Base-by-base conservation (phyloP, 73 alveolate species). In the Effrenium voratum region DNA sequence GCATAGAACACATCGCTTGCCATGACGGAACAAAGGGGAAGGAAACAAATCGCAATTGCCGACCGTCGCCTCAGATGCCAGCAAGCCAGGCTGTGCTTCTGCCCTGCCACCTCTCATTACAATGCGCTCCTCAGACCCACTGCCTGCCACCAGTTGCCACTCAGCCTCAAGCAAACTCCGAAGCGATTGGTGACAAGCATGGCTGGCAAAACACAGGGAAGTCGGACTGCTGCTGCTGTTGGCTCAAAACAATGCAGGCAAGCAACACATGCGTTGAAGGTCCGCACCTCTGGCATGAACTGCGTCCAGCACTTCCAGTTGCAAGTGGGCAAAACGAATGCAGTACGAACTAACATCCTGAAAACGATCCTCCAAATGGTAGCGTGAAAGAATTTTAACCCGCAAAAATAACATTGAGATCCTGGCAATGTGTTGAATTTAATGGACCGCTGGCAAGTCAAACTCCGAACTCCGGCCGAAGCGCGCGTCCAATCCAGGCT, bases 401-500 rank as follows among this genome's bases (percentile, higher is more conserved):
- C 22, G 68, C 30, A 55, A 55, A 15, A 15, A 12, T 22, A 15
- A 55, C 68, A 55, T 55, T 12, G 22, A 55, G 68, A 55, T 55
- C 30, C 22, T 55, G 68, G 68, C 12, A 15, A 12, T 55, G 68
- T 55, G 12, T 22, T 55, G 12, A 55, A 55, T 15, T 55, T 12
- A 22, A 55, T 26, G 41, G 6, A n/a, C 41, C 44, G 6, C n/a
- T n/a, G n/a, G n/a, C n/a, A n/a, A n/a, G 13, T 68, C 80, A 34
- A 28, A 45, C 50, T 73, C 5, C 5, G 16, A 68, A 34, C 4
- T 0, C 47, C 66, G 5, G 73, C 40, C 87, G 16, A 70, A 76
- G 73, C 75, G 36, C 95, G 22, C 76, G 45, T 75, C 97, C 97
- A 34, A 90, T 90, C 97, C 97, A 90, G 55, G 97, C 97, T 90